phyloP scores from a whole-genome alignment of 2,329 filamentous ascomycete genomes.

The Ceratocystis huliohia region DNA sequence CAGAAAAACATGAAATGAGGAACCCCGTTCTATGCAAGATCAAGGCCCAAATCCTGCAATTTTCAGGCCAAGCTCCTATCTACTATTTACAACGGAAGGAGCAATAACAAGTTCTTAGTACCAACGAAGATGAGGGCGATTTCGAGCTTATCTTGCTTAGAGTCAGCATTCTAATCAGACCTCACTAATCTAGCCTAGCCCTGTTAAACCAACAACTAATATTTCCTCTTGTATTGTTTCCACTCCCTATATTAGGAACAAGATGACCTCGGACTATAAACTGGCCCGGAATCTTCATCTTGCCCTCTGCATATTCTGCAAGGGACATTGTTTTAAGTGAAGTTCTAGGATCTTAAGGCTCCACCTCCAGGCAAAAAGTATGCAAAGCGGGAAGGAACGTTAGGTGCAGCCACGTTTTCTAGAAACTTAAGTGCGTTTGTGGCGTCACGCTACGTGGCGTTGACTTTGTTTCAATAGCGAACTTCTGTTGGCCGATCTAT shows the following conservation, averaged over 20 bases:
- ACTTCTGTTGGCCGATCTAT: constrained; percentile 4
- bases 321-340: background rate
- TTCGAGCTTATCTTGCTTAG: background rate
- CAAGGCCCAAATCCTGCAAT: background rate
- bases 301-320: background rate
- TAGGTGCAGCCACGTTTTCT: constrained; percentile 7
- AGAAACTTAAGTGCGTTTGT: background rate
- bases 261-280: background rate
- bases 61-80: too few species aligned
- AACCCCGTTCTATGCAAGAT: background rate
- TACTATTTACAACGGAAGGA: background rate
- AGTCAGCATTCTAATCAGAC: background rate
- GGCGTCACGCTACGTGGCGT: background rate
- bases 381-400: constrained; percentile 8
- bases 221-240: too few species aligned
- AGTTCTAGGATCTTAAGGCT: background rate
- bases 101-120: background rate
- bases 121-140: background rate
- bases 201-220: too few species aligned
- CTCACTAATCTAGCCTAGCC: background rate
- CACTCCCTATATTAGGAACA: background rate
- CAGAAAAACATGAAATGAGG: background rate
- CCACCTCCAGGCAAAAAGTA: background rate
- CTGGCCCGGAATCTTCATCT: background rate
- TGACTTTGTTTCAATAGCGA: background rate